Base-by-base conservation (phyloP, 2,329 filamentous ascomycete genomes). In the Lecanosticta acicola region DNA sequence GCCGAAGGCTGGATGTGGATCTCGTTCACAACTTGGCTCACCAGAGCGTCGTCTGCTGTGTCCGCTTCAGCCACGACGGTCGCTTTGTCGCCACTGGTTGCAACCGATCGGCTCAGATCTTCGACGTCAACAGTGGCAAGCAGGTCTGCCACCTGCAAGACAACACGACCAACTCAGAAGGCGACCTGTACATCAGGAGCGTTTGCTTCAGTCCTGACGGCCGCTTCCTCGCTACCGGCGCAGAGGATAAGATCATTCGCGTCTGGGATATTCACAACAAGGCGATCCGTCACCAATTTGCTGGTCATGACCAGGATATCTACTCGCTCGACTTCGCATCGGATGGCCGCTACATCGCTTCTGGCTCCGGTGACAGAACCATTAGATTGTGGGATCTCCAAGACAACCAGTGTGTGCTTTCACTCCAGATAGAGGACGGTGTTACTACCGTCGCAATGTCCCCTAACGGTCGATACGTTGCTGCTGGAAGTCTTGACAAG, bases 21-120 rank as follows among this genome's bases (percentile, higher is more conserved):
- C 77, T 98, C 32, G 84, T 96, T 39, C 93, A 97, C 71, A 95
- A 89, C 46, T 78, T 98, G 43, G 80, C 82, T 50, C 93, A 98
- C 63, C 87, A 95, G 64, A 97, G 91, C 60, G 93, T 98, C 3
- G 93, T 98, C 1, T 98, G 93, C 77, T 98, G 93, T 66, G 93
- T 98, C 29, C 81, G 93, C 48, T 98, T 98, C 75, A 97, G 91
- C 66, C 81, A 86, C 45, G 93, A 98, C 63, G 93, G 93, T 57
- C 90, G 94, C 64, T 96, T 87, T 59, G 86, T 98, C 45, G 93
- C 93, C 5, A 98, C 93, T 3, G 93, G 93, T 35, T 97, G 93
- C 76, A 98, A 98, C 69, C 78, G 90, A 54, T 95, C 89, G n/a
- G 93, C 93, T n/a, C 91, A 97, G 69, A 98, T 98, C 60, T 98